Conservation (phyloP, 2,329 filamentous ascomycete genomes). For the Orbilia ellipsospora region DNA sequence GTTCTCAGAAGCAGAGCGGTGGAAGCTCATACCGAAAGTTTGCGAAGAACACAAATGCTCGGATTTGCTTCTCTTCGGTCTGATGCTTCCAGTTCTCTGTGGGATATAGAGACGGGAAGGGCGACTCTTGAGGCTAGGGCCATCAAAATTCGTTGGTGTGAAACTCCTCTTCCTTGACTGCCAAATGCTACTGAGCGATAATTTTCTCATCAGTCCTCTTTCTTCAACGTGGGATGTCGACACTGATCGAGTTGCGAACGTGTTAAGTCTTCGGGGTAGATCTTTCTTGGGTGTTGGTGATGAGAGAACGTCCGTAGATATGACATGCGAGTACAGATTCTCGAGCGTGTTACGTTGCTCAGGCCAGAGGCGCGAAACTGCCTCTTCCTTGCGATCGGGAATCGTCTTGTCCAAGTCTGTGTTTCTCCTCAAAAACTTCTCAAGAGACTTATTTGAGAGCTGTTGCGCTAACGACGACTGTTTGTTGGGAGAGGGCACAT, state of each 20-base stretch:
- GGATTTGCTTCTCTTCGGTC: conserved; percentile 48
- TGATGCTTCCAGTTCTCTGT: conserved; percentile 21
- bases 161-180: conserved; percentile 48
- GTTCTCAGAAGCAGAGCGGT: conserved; percentile 13
- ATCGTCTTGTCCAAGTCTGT: conserved; percentile 30
- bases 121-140: conserved; percentile 20
- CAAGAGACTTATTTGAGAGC: conserved; percentile 36
- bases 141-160: conserved; percentile 34
- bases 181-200: conserved; percentile 46
- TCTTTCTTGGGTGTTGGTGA: conserved; percentile 32
- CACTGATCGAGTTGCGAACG: conserved; percentile 24
- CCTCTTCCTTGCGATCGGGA: conserved; percentile 44
- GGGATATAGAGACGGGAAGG: conserved; percentile 45
- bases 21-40: conserved; percentile 17
- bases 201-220: conserved; percentile 38
- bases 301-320: conserved; percentile 49
- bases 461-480: conserved; percentile 25
- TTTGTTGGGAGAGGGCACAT: not conserved
- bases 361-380: conserved; percentile 50
- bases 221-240: conserved; percentile 42
- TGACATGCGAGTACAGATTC: conserved; percentile 52
- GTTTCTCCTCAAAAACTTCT: conserved; percentile 38
- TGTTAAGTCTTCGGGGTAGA: conserved; percentile 36
- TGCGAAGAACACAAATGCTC: conserved; percentile 38
- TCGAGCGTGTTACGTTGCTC: conserved; percentile 53